Percentiles rank a stretch among this genome's conserved stretches.
These are phyloP conservation scores for Pseudotulostoma volvatum DNA, from an alignment of 495 filamentous ascomycete species.

Conservation along the genomic window DNA sequence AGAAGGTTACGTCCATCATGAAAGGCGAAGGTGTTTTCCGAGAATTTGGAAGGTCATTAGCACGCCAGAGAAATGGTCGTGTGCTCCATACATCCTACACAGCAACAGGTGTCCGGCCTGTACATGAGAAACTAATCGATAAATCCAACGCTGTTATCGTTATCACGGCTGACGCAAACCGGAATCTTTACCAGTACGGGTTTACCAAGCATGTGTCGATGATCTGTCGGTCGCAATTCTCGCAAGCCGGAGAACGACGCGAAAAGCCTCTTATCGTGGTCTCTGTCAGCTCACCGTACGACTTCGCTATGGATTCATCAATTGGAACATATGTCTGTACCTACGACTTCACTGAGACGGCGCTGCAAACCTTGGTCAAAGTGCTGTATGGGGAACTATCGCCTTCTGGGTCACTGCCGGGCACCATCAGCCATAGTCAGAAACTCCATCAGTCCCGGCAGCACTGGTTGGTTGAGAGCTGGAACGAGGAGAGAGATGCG, in stretches of 20 bases:
- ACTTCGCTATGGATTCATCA: constrained; percentile 80
- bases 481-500: constrained; percentile 60
- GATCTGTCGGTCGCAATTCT: constrained; percentile 64
- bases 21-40: constrained; percentile 78
- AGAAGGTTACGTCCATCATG: constrained; percentile 51
- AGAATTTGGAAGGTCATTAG: constrained; percentile 65
- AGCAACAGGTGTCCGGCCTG: constrained; percentile 70
- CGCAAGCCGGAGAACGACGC: constrained; percentile 34
- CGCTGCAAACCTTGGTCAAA: constrained; percentile 65
- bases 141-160: constrained; percentile 72
- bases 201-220: constrained; percentile 90
- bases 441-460: constrained; percentile 67
- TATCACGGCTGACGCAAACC: constrained; percentile 76
- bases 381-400: constrained; percentile 62
- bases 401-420: constrained; percentile 58
- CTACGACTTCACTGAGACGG: constrained; percentile 85
- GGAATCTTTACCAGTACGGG: constrained; percentile 77
- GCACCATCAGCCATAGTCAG: constrained; percentile 65
- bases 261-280: constrained; percentile 64
- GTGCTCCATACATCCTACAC: constrained; percentile 85
- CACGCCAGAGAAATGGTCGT: constrained; percentile 63
- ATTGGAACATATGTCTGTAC: constrained; percentile 85
- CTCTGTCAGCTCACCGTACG: constrained; percentile 82
- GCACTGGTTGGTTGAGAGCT: constrained; percentile 78
- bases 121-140: constrained; percentile 80